These are phyloP conservation scores for Ammopiptanthus mongolicus DNA, from an alignment of 306 rosid species.

Conservation along the genomic window DNA sequence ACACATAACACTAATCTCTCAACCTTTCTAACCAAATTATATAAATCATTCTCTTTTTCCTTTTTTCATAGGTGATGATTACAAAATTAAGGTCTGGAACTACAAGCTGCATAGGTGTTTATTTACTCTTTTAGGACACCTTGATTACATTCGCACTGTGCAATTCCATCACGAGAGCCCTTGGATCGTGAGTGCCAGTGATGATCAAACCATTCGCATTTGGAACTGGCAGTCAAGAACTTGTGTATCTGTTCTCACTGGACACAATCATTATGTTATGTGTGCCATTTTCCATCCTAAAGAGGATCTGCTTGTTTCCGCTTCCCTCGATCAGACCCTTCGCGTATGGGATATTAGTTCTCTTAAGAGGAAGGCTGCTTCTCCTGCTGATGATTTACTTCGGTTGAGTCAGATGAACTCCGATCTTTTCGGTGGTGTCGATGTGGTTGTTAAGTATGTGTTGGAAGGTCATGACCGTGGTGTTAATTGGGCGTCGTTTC, in stretches of 20 bases:
- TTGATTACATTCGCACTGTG: conserved; percentile 87
- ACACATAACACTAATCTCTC: no score
- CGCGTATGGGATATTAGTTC: conserved; percentile 98
- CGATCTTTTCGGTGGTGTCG: conserved; percentile 91
- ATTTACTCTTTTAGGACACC: conserved; percentile 89
- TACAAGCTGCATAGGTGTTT: conserved; percentile 91
- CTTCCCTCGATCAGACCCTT: conserved; percentile 89
- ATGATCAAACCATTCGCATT: conserved; percentile 92
- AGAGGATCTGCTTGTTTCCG: conserved; percentile 91
- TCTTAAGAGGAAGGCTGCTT: conserved; percentile 68
- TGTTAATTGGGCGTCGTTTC: conserved; percentile 94
- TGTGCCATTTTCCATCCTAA: conserved; percentile 89
- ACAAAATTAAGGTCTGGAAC: conserved; percentile 97
- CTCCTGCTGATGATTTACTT: conserved; percentile 80
- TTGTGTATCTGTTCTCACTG: conserved; percentile 85
- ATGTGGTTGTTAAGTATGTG: conserved; percentile 94
- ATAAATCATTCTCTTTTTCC: neutral
- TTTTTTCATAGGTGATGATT: conserved; percentile 72
- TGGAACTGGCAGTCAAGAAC: conserved; percentile 99
- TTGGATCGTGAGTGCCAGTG: conserved; percentile 96
- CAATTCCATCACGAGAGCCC: conserved; percentile 94
- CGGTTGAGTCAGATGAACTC: conserved; percentile 90
- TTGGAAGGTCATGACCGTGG: conserved; percentile 99
- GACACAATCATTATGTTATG: conserved; percentile 96
- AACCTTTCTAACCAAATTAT: no score